Base-by-base conservation (phyloP, 148 eudicot genomes). In the Pouteria glomerata region DNA sequence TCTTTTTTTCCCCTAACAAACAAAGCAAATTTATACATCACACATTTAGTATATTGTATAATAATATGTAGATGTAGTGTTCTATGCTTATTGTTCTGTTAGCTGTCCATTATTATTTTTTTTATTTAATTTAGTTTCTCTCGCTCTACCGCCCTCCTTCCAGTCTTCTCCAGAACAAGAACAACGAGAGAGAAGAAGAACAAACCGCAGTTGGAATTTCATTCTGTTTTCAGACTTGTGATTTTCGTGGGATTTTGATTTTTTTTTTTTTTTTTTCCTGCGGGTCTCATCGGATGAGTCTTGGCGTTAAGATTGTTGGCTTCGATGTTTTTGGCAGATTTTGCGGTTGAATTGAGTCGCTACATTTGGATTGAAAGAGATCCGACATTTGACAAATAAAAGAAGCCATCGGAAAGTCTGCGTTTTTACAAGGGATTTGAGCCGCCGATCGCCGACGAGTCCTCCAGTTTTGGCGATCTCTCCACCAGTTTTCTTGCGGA, bases 41-140 rank as follows among this genome's bases (percentile, higher is more conserved):
- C 33, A 57, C 6, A 24, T 29, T 59, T 29, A 3, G 16, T 60
- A 3, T 58, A 13, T 21, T 37, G 1, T 16, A 31, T 1, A 14
- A 35, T 4, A 8, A 24, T 8, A 2, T 39, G 31, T 34, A 37
- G 6, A 14, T 45, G 21, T 70, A 27, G 34, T 26, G 39, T 63
- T 72, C 59, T 47, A 51, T 26, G 68, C 48, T 27, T 12, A 35
- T 63, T 73, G 73, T 68, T 72, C n/a, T 71, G 60, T 77, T 78
- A 70, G 77, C 74, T 78, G 73, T 78, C 65, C 70, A 55, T 68
- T 69, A 70, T 59, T 37, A n/a, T 72, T 8, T 34, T 45, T 68
- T 8, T 16, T 2, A 48, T 50, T 62, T 21, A 5, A 31, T 26
- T 62, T 27, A 47, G 27, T 41, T 21, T 63, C 3, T 21, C 72